Base-by-base conservation (phyloP, 345 rosid species). In the Jatropha curcas region DNA sequence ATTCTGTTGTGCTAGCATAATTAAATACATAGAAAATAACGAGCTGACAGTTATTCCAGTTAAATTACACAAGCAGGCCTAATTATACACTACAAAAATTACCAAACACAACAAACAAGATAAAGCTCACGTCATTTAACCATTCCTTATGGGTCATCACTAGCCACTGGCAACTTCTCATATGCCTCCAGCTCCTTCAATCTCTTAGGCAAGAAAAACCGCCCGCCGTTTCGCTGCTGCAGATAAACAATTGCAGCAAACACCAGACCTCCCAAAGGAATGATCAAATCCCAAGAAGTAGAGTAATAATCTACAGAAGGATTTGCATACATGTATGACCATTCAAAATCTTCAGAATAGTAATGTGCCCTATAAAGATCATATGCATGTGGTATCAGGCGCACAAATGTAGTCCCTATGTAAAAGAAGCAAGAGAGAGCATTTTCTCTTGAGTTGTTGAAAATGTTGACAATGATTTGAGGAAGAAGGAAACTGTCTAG, bases 261-360 rank as follows among this genome's bases (percentile, higher is more conserved):
- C 34, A 69, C 4, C 67, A 78, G 53, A 30, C 63, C 67, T 5
- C 68, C 73, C 1, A 76, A 11, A 19, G 79, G 85, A 55, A 85
- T 83, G 1, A 77, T 63, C 45, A 83, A 71, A 71, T 80, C 83
- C 83, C 88, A 80, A 25, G 83, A 74, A 59, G 83, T 79, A 27
- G 86, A 88, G 60, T 71, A 84, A 37, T 76, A 84, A 37, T 86
- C 86, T 17, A 57, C 75, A 17, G 22, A 63, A 4, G 78, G 84
- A 41, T 67, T 65, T n/a, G 86, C 87, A 65, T 83, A 88, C 9
- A 79, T 64, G 76, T 83, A 86, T n/a, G 80, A 76, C 24, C 77
- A 51, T 14, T 75, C 58, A 20, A 76, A 65, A 17, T 53, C 58
- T 13, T 67, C 39, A 19, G 5, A 67, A 22, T 53, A 66, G 58